Conservation (phyloP, 805 yeast species). For the Komagataella populi region DNA sequence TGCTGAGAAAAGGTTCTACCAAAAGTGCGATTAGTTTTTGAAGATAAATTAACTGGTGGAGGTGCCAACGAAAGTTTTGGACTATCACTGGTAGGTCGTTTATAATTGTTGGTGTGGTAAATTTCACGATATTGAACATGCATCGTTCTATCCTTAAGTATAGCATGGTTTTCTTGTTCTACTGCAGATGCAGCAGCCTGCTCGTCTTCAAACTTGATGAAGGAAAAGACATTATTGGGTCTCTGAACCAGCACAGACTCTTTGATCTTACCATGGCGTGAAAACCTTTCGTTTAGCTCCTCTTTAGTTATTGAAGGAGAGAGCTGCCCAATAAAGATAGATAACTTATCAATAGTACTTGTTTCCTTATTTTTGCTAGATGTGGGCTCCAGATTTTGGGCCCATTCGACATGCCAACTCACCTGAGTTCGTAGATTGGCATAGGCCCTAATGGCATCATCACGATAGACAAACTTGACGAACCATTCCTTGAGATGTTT, state of each 20-base stretch:
- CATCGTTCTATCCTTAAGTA: constrained; percentile 59
- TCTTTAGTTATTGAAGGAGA: constrained; percentile 38
- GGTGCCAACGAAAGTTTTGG: constrained; percentile 43
- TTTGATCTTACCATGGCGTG: constrained; percentile 50
- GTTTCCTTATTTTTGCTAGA: constrained; percentile 18
- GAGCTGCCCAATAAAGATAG: constrained; percentile 74
- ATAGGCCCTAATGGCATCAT: constrained; percentile 79
- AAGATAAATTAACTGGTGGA: constrained; percentile 59
- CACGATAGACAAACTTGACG: constrained; percentile 65
- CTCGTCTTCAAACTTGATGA: constrained; percentile 50
- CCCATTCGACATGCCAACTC: constrained; percentile 67
- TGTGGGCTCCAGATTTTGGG: constrained; percentile 51
- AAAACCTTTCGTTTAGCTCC: constrained; percentile 44
- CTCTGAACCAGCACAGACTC: constrained; percentile 42
- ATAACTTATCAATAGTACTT: constrained; percentile 44
- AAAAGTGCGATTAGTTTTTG: constrained; percentile 14
- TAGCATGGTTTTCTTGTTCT: constrained; percentile 72
- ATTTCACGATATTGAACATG: constrained; percentile 76
- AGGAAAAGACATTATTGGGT: constrained; percentile 50
- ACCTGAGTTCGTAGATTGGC: constrained; percentile 47
- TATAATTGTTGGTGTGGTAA: constrained; percentile 20
- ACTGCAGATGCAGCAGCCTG: constrained; percentile 78
- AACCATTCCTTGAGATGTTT: constrained; percentile 40
- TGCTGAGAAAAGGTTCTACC: background rate
- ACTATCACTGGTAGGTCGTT: constrained; percentile 12